Percentiles rank a stretch among this genome's conserved stretches.
These are phyloP conservation scores for Balansia obtecta DNA, from an alignment of 2,329 filamentous ascomycete species.

Conservation along the genomic window DNA sequence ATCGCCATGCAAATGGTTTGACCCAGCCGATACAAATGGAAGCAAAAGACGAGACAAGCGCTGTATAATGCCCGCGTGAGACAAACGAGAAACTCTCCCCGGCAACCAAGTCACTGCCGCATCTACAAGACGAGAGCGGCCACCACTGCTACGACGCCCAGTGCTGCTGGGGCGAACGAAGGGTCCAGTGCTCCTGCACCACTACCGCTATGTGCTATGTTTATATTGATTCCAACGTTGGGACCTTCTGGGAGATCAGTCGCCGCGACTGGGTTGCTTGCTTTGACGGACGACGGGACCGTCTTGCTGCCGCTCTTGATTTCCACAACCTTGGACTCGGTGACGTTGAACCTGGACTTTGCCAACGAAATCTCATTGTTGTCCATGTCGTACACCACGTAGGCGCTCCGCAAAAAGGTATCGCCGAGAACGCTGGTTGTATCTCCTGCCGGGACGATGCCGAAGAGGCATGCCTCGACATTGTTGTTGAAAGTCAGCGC, in stretches of 20 bases:
- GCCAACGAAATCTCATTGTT: constrained; percentile 62
- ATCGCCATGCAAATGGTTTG: no score
- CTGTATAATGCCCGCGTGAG: no score
- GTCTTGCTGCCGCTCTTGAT: constrained; percentile 35
- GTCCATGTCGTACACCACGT: constrained; percentile 61
- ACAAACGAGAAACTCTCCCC: no score
- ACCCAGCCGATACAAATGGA: no score
- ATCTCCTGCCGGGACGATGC: constrained; percentile 45
- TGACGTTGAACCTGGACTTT: constrained; percentile 49
- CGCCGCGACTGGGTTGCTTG: constrained; percentile 35
- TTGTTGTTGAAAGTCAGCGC: constrained; percentile 41
- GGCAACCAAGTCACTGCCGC: no score
- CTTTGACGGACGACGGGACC: constrained; percentile 42
- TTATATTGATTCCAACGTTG: background rate
- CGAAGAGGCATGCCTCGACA: constrained; percentile 50
- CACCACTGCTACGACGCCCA: background rate
- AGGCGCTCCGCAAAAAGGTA: constrained; percentile 62
- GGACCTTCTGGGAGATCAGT: constrained; percentile 26
- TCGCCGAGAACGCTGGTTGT: constrained; percentile 56
- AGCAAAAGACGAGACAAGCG: no score
- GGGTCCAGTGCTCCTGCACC: constrained; percentile 2
- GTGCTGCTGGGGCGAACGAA: background rate
- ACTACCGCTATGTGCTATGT: constrained; percentile 1
- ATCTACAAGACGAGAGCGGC: background rate
- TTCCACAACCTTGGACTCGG: constrained; percentile 35